phyloP scores from a whole-genome alignment of 306 rosid genomes.

The Cucumis melo region DNA sequence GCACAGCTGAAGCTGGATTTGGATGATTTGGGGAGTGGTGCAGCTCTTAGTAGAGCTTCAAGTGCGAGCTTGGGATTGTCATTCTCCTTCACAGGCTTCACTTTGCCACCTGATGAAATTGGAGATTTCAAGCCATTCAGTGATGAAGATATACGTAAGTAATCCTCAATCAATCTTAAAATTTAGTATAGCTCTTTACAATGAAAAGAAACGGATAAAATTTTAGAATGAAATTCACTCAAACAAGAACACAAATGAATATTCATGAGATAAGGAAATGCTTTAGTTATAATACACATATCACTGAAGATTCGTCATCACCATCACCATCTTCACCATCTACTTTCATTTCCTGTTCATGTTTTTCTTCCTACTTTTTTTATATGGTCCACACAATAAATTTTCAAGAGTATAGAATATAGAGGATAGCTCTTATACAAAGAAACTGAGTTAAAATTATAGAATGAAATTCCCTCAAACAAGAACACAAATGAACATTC shows the following conservation, averaged over 20 bases:
- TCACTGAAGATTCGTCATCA: not conserved
- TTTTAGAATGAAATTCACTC: not conserved
- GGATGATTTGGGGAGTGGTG: conserved; percentile 67
- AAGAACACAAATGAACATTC: not conserved
- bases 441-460: not conserved
- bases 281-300: not conserved
- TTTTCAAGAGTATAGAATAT: not conserved
- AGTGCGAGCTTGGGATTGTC: conserved; percentile 96
- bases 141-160: conserved; percentile 81
- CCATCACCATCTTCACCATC: not conserved
- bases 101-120: conserved; percentile 74
- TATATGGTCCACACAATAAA: not conserved
- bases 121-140: conserved; percentile 72
- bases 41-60: conserved; percentile 86
- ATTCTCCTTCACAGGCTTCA: conserved; percentile 86
- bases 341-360: not conserved
- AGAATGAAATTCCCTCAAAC: not conserved
- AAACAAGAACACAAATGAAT: not conserved
- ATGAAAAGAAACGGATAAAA: not conserved
- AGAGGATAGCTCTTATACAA: not conserved
- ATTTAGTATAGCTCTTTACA: not conserved
- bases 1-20: conserved; percentile 73
- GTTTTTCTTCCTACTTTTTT: not conserved
- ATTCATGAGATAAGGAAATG: not conserved
- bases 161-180: not conserved